Evolutionary conservation across 768 basidiomycete species (phyloP).

Genomic region (Tephrocybe sp.): DNA sequence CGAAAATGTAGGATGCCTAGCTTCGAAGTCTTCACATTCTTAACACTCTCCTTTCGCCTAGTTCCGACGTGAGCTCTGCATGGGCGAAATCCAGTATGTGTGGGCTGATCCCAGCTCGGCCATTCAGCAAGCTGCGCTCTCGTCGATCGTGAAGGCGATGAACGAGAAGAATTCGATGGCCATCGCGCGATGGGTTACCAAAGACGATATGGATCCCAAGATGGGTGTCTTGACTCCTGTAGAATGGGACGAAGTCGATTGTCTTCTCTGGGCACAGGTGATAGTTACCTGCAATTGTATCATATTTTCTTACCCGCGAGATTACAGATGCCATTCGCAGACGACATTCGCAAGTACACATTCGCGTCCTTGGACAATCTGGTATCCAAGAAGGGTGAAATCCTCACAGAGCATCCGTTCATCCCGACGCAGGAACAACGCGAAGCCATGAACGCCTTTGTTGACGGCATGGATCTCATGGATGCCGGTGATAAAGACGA

Average conservation of each 20-base stretch:
- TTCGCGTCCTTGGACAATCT: slow-evolving; percentile 81
- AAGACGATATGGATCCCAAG: slow-evolving; percentile 75
- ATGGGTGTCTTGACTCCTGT: slow-evolving; percentile 78
- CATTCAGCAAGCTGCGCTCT: slow-evolving; percentile 80
- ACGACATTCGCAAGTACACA: slow-evolving; percentile 85
- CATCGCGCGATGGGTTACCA: slow-evolving; percentile 80
- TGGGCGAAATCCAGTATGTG: slow-evolving; percentile 86
- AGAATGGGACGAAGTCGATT: slow-evolving; percentile 68
- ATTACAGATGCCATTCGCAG: slow-evolving; percentile 88
- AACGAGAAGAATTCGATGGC: slow-evolving; percentile 62
- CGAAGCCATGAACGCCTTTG: slow-evolving; percentile 83
- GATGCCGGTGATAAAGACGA: slow-evolving; percentile 75
- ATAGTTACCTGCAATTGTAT: no score
- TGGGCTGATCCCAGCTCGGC: slow-evolving; percentile 72
- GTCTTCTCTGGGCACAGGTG: slow-evolving; percentile 83
- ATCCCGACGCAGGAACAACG: slow-evolving; percentile 78
- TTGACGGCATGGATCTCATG: slow-evolving; percentile 88
- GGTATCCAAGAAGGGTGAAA: slow-evolving; percentile 73
- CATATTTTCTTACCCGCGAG: background rate
- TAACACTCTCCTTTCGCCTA: slow-evolving; percentile 24
- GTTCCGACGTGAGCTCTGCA: slow-evolving; percentile 80
- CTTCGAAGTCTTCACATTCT: background rate
- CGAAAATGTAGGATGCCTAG: slow-evolving; percentile 50
- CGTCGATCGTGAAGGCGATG: slow-evolving; percentile 88
- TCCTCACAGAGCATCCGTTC: slow-evolving; percentile 73